A percentile compares a stretch with the other conserved stretches of the same genome.
phyloP scores from a whole-genome alignment of 495 filamentous ascomycete species.

The Halenospora varia region DNA sequence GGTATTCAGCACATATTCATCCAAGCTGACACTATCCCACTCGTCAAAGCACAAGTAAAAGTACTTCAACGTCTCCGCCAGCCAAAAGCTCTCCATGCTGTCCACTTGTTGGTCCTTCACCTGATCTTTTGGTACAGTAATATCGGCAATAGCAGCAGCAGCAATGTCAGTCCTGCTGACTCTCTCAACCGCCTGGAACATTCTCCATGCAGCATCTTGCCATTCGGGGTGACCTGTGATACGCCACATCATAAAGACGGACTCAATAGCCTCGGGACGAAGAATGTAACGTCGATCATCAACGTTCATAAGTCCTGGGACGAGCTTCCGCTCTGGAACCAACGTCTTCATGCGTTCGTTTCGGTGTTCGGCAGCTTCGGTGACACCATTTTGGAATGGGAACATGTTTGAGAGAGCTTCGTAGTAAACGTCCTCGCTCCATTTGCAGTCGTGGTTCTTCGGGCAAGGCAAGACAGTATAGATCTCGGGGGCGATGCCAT shows the following conservation, averaged over 20 bases:
- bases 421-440: conserved; percentile 19
- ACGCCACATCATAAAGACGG: conserved; percentile 58
- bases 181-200: conserved; percentile 47
- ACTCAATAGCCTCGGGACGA: conserved; percentile 61
- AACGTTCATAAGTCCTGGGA: conserved; percentile 55
- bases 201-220: conserved; percentile 57
- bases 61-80: conserved; percentile 77
- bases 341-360: conserved; percentile 22
- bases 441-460: conserved; percentile 14
- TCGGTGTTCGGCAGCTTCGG: neutral
- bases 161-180: conserved; percentile 41
- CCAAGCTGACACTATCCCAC: conserved; percentile 67
- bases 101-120: conserved; percentile 27
- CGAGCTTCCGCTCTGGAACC: conserved; percentile 43
- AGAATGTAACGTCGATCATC: conserved; percentile 64
- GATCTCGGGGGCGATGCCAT: conserved; percentile 76
- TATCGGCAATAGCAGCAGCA: conserved; percentile 39
- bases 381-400: neutral
- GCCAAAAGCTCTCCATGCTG: conserved; percentile 59
- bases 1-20: conserved; percentile 78
- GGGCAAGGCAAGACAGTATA: conserved; percentile 39
- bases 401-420: neutral
- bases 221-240: conserved; percentile 50
- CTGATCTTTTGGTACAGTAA: conserved; percentile 36
- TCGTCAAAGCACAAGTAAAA: conserved; percentile 74